phyloP scores from a whole-genome alignment of 495 filamentous ascomycete genomes.

The Viridothelium virens region DNA sequence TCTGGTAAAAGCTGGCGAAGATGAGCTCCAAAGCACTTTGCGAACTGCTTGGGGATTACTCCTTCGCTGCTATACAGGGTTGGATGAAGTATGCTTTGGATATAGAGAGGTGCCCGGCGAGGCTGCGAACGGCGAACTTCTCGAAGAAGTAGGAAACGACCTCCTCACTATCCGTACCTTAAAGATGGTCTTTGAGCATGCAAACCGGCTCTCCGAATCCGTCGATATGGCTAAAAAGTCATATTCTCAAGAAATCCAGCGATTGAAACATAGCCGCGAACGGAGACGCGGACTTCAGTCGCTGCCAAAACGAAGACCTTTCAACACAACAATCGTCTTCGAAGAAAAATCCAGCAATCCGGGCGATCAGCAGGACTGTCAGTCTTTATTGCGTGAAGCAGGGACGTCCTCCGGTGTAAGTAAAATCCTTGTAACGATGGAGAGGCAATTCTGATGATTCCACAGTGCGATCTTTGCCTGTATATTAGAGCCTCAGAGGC shows the following conservation, averaged over 20 bases:
- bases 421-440: neutral
- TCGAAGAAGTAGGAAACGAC: neutral
- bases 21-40: neutral
- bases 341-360: neutral
- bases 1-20: neutral
- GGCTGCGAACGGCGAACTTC: neutral
- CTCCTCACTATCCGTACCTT: neutral
- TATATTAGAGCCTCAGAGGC: constrained; percentile 40
- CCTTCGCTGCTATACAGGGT: constrained; percentile 6
- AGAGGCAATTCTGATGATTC: constrained; percentile 12
- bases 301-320: neutral
- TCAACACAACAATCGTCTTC: constrained; percentile 36
- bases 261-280: neutral
- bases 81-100: constrained; percentile 7
- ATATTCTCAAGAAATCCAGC: neutral
- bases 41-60: neutral
- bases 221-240: neutral
- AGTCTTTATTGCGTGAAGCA: neutral
- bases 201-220: neutral
- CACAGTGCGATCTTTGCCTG: constrained; percentile 42
- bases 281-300: neutral
- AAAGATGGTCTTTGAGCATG: neutral
- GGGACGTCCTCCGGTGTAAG: neutral
- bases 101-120: neutral
- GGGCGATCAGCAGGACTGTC: neutral